Base-by-base conservation (phyloP, 2,329 filamentous ascomycete genomes). In the Onygenales sp. region DNA sequence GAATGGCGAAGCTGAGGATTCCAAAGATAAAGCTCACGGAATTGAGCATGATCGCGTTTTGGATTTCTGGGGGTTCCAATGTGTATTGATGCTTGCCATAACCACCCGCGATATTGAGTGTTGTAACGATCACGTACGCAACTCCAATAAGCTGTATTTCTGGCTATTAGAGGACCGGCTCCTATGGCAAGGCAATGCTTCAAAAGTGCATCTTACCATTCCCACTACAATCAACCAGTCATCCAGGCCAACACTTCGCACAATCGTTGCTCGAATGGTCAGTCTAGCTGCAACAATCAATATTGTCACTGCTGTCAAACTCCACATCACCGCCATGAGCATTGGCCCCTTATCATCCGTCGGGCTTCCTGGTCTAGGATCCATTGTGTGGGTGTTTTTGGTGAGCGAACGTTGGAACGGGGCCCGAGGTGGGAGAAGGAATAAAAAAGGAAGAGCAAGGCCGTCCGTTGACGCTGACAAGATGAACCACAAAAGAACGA, bases 11-110 rank as follows among this genome's bases (percentile, higher is more conserved):
- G 1, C 69, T 68, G 54, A 72, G 55, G 9, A 75, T 59, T 3
- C 70, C 70, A 2, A 69, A 66, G 0, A 62, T 58, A 54, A 75
- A 74, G 21, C 64, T 66, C 38, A 14, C 38, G 14, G 38, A 11
- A 41, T 14, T 41, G 11, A 41, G 38, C 38, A 11, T 41, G 14
- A 41, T 41, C 11, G 38, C 38, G 11, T 41, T 7, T 14, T 41
- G 38, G 38, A 41, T 11, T 11, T 41, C 38, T 4, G 11, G 11
- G 11, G 38, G 11, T 11, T 41, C 55, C 10, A 76, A 59, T 0
- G 64, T 60, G 10, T 55, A 58, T 32, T 68, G 63, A 57, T 76
- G 72, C 46, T 64, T 63, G 1, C 74, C 74, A 50, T 68, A 72
- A 3, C 74, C 74, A 13, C 63, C 56, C 0, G 49, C 43, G 7